Evolutionary conservation across 2,329 filamentous ascomycete species (phyloP).

Genomic region (Cytospora piceicola): DNA sequence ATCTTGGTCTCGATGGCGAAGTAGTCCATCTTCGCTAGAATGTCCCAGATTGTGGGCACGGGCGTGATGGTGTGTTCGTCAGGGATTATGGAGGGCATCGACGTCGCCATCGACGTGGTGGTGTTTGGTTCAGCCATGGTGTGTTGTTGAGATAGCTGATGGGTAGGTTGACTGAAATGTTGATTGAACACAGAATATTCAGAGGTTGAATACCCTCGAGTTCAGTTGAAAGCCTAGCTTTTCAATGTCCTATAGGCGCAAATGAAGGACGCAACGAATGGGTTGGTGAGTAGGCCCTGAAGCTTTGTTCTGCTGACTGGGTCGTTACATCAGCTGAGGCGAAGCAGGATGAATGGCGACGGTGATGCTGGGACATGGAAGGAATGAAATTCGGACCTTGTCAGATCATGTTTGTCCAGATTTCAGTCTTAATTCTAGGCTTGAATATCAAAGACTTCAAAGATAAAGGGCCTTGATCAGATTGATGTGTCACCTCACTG

Average conservation of each 20-base stretch:
- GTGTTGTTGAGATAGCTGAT: not conserved
- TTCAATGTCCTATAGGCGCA: not conserved
- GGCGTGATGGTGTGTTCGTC: slow-evolving; percentile 18
- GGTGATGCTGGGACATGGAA: not conserved
- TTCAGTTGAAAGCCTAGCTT: not conserved
- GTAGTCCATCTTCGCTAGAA: slow-evolving; percentile 39
- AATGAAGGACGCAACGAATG: not conserved
- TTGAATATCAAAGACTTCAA: not conserved
- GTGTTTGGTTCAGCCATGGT: slow-evolving; percentile 23
- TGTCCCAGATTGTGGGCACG: slow-evolving; percentile 18
- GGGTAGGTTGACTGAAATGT: not conserved
- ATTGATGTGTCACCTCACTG: not conserved
- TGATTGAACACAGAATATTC: not conserved
- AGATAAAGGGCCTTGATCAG: not conserved
- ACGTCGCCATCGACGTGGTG: not conserved
- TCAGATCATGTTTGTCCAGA: not conserved
- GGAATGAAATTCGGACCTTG: not conserved
- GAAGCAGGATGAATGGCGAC: not conserved
- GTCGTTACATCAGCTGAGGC: not conserved
- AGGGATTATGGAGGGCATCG: slow-evolving; percentile 6
- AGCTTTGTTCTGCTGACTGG: not conserved
- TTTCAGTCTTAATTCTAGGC: not conserved
- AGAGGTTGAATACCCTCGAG: not conserved
- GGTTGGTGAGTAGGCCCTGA: not conserved
- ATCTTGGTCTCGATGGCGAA: slow-evolving; percentile 53